phyloP scores from a whole-genome alignment of 306 rosid genomes.

The Cucumis sativus region Cucumber_9930_V3 NC_026660.2:18082001-18082500 shows the following conservation, averaged over 20 bases:
- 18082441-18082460: neutral
- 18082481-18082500: neutral
- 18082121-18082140: neutral
- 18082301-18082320: slow-evolving; percentile 1
- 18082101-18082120: neutral
- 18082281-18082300: neutral
- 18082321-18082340: slow-evolving; percentile 6
- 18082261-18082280: neutral
- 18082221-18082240: neutral
- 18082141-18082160: neutral
- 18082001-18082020: neutral
- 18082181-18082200: neutral
- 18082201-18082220: neutral
- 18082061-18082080: neutral
- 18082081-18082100: neutral
- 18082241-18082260: neutral
- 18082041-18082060: neutral
- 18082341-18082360: neutral
- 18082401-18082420: neutral
- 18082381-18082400: neutral
- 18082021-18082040: neutral
- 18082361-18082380: neutral
- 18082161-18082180: neutral
- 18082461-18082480: neutral
- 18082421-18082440: neutral